Conservation (phyloP, 306 rosid species). For the Sophora flavescens region DNA sequence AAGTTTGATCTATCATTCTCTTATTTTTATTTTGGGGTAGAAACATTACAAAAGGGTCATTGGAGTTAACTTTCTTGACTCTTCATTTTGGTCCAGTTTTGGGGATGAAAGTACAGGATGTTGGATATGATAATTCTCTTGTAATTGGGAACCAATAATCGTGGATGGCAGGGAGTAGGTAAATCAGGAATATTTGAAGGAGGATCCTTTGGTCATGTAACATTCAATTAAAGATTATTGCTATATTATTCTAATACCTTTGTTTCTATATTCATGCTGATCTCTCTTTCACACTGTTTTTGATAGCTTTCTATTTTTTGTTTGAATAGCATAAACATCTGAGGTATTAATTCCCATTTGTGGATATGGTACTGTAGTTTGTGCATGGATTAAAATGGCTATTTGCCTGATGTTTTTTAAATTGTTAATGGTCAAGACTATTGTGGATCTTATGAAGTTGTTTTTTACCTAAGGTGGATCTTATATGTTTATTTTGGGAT, state of each 20-base stretch:
- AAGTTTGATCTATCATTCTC: conserved; percentile 50
- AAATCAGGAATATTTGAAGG: conserved; percentile 49
- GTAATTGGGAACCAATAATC: conserved; percentile 55
- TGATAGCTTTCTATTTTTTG: neutral
- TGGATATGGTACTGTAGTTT: neutral
- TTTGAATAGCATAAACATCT: neutral
- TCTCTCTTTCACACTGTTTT: neutral
- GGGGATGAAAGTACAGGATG: conserved; percentile 60
- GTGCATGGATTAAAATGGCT: neutral
- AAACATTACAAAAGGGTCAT: conserved; percentile 54
- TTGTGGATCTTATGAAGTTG: too few relatives aligned
- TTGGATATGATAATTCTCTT: conserved; percentile 52
- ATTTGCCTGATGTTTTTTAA: too few relatives aligned
- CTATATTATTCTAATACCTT: conserved; percentile 46
- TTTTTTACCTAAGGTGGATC: too few relatives aligned
- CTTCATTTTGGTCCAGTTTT: conserved; percentile 67
- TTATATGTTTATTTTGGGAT: too few relatives aligned
- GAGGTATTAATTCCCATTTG: neutral
- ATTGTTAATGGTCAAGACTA: too few relatives aligned
- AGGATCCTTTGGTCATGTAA: conserved; percentile 56
- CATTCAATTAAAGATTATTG: conserved; percentile 54
- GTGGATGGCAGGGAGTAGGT: conserved; percentile 47
- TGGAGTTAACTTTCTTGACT: conserved; percentile 48
- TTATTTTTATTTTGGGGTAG: conserved; percentile 49
- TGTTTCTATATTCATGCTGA: neutral